Conservation (phyloP, 2,329 filamentous ascomycete genomes). For the Pseudogymnoascus sp. region DNA sequence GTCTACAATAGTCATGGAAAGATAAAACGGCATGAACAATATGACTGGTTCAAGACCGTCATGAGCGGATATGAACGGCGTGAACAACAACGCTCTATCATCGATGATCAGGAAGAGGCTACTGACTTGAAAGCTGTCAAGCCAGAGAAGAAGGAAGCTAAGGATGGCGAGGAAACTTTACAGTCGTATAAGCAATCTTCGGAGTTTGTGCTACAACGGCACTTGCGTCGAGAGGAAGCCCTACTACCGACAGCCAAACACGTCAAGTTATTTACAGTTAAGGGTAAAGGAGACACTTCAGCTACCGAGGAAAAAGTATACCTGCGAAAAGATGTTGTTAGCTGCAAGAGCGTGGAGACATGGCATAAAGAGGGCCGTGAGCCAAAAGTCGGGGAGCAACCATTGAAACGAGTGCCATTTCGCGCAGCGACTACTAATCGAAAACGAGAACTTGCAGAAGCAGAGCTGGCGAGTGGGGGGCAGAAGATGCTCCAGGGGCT, state of each 20-base stretch:
- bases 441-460: conserved; percentile 81
- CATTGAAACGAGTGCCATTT: conserved; percentile 81
- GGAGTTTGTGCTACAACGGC: conserved; percentile 77
- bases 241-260: conserved; percentile 60
- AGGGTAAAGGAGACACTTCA: conserved; percentile 64
- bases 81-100: conserved; percentile 49
- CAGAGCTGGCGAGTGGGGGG: conserved; percentile 64
- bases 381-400: conserved; percentile 60
- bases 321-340: conserved; percentile 67
- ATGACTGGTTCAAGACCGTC: conserved; percentile 81
- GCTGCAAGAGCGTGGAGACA: conserved; percentile 85
- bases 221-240: conserved; percentile 87
- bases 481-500: conserved; percentile 80
- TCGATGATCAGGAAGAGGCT: conserved; percentile 72
- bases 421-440: conserved; percentile 84
- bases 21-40: conserved; percentile 65
- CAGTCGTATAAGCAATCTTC: conserved; percentile 82
- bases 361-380: conserved; percentile 96
- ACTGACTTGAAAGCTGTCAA: conserved; percentile 68
- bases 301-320: conserved; percentile 77
- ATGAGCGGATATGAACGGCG: conserved; percentile 65
- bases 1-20: conserved; percentile 72
- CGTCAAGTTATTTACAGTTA: conserved; percentile 66
- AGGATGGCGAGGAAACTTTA: conserved; percentile 71
- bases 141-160: conserved; percentile 63